Conservation (phyloP, 495 filamentous ascomycete genomes). For the Aspergillus homomorphus region DNA sequence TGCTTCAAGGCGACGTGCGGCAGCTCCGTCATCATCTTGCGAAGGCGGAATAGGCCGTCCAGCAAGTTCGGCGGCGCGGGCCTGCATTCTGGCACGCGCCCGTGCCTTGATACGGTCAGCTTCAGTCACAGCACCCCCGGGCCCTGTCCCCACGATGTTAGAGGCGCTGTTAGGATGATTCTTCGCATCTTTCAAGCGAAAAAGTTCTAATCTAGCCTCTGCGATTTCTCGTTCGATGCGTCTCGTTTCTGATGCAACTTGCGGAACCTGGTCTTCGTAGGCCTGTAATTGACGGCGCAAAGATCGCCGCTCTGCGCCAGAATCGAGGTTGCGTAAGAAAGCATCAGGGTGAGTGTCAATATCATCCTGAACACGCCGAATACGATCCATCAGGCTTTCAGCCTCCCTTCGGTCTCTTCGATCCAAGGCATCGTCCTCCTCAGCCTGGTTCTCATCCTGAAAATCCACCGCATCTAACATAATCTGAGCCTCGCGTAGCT, state of each 20-base stretch:
- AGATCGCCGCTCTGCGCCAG: constrained; percentile 78
- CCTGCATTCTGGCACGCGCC: constrained; percentile 97
- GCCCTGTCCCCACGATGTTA: constrained; percentile 89
- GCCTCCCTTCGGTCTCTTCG: constrained; percentile 87
- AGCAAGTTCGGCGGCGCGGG: constrained; percentile 86
- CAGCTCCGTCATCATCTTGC: constrained; percentile 69
- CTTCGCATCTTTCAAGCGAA: constrained; percentile 90
- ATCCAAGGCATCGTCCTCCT: constrained; percentile 90
- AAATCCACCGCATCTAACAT: constrained; percentile 98
- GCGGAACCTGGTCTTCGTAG: constrained; percentile 83
- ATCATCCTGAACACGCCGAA: constrained; percentile 93
- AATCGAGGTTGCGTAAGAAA: constrained; percentile 67
- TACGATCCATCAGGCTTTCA: constrained; percentile 89
- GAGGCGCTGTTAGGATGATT: constrained; percentile 78
- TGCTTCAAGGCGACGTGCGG: constrained; percentile 77
- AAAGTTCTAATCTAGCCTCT: constrained; percentile 89
- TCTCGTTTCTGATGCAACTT: constrained; percentile 87
- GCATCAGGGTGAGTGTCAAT: constrained; percentile 90
- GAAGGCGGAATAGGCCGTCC: constrained; percentile 65
- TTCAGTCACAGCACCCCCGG: constrained; percentile 88
- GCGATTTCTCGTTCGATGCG: constrained; percentile 89
- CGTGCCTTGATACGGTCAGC: constrained; percentile 91
- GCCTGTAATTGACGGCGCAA: constrained; percentile 86
- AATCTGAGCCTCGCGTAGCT: constrained; percentile 91
- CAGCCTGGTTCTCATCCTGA: constrained; percentile 82